Evolutionary conservation across 306 rosid genomes (phyloP), one percentile per base, ranked within the genome.

Genomic region (Pueraria montana): DNA sequence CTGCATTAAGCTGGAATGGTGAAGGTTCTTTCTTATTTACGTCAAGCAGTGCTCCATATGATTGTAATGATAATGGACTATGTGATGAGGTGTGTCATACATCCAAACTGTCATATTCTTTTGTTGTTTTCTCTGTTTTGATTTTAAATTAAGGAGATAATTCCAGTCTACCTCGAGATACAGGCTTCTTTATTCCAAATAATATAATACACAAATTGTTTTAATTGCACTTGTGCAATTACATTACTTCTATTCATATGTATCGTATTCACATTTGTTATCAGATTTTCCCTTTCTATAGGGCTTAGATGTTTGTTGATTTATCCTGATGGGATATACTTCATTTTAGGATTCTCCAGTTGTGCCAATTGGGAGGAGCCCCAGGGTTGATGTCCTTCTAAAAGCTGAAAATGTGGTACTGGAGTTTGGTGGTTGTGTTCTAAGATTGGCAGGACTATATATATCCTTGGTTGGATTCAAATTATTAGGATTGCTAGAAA

Each of bases 361-460:
- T 21, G 91, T 96, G 83, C 98, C 97, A 13, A 79, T 90, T 45
- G 99, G 98, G 83, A 96, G 90, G 87, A 90, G 87, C 86, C 95
- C 98, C 23, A 89, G 97, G 80, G 82, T 86, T 1, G 99, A 94
- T 68, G 84, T 91, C 55, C 97, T 96, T 82, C 91, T 92, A 38
- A 90, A 87, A 70, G 91, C 95, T 17, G 99, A 96, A 87, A 91
- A 86, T 8, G 90, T 88, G 32, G 97, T 94, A 79, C 75, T 89
- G 46, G 98, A 89, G 82, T 82, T 59, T 77, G 94, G 93, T 27
- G 98, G 99, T 8, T 93, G 94, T 85, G 90, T 96, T 74, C 88
- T 94, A 70, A 89, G 98, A 89, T 87, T 96, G 91, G 97, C 96
- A 8, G 99, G 97, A 74, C 98, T 96, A 78, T 96, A 96, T 88